phyloP scores from a whole-genome alignment of 2,329 filamentous ascomycete species.

The Boeremia lycopersici region DNA sequence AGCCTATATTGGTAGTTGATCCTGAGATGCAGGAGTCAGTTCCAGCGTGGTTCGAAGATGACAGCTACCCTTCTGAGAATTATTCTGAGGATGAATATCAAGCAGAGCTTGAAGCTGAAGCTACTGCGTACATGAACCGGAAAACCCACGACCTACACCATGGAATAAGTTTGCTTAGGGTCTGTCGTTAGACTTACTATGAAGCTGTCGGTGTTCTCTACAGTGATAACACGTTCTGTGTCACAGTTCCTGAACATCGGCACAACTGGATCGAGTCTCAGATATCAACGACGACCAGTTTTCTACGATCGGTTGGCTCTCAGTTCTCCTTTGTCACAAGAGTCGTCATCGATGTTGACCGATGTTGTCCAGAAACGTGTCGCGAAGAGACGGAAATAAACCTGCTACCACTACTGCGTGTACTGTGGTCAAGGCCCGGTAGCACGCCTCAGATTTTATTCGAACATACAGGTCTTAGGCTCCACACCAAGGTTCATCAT shows the following conservation, averaged over 20 bases:
- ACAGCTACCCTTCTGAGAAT: too few species aligned
- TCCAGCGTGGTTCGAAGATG: neutral
- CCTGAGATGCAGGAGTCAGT: neutral
- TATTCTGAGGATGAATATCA: neutral
- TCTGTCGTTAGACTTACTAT: neutral
- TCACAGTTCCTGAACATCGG: neutral
- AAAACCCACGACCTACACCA: neutral
- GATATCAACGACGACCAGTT: neutral
- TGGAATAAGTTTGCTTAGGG: neutral
- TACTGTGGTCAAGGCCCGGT: neutral
- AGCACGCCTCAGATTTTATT: neutral
- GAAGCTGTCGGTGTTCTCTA: neutral
- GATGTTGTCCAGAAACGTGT: neutral
- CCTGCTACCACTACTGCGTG: neutral
- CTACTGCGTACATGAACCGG: neutral
- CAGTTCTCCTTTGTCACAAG: neutral
- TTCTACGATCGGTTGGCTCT: neutral
- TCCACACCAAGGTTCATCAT: neutral
- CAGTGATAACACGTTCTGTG: neutral
- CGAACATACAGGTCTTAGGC: neutral
- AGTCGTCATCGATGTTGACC: neutral
- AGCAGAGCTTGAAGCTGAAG: neutral
- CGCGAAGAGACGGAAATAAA: neutral
- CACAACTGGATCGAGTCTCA: neutral
- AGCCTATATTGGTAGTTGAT: neutral